Evolutionary conservation across 2,329 filamentous ascomycete species (phyloP), one percentile per base, ranked within the genome.

Genomic region (Aureobasidium sp.): DNA sequence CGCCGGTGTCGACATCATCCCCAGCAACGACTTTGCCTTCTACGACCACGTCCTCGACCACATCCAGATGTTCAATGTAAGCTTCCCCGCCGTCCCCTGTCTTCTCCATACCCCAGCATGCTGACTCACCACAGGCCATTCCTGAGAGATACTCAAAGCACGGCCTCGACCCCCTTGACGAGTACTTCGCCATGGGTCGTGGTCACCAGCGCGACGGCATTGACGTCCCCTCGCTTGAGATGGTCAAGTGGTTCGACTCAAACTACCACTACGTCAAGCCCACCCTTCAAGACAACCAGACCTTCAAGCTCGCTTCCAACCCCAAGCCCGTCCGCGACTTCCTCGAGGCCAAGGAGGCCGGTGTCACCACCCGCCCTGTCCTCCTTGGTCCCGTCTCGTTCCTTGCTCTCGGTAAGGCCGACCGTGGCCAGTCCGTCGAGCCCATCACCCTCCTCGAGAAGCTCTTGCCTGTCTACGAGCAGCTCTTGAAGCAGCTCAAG

Each of bases 181-280:
- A 95, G 78, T 97, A 96, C 85, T 98, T 98, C 70, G 93, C 93
- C 75, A 95, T 98, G 89, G 93, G 93, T 69, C 88, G 93, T 85
- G 93, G 93, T 70, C 90, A 94, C 78, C 93, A 98, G 78, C 94
- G 89, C 84, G 83, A 84, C 69, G 83, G 88, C 73, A 80, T 97
- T 65, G 93, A 98, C 74, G 93, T 97, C 62, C 89, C 91, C 64
- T 70, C 57, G n/a, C 58, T 64, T 47, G 93, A 98, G 82, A 98
- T 98, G 93, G 93, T 98, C 67, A 98, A 98, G 82, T 98, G 93
- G 93, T 98, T 98, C 71, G 93, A 98, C 81, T 95, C 90, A 62
- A 98, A 98, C 86, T 98, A 98, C 85, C 93, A 97, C 83, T 98
- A 98, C 75, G 93, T 97, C 78, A 97, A 97, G 85, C 93, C 93